Percentiles rank a stretch among this genome's conserved stretches.
Evolutionary conservation across 1,139 yeast species (phyloP).

Genomic region (Blastobotrys arbuscula): DNA sequence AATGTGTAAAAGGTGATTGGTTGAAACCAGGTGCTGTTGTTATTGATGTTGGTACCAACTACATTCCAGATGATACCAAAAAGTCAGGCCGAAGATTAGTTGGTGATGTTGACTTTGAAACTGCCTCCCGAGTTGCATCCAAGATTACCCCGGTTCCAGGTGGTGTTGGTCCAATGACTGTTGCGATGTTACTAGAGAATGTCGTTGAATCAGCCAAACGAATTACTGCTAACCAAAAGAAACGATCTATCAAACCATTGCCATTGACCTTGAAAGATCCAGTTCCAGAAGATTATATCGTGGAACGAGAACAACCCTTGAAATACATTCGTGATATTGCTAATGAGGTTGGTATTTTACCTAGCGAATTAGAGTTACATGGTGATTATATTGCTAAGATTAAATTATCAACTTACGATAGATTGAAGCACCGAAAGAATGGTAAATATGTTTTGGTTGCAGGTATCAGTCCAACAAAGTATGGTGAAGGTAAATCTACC

Average conservation of each 20-base stretch:
- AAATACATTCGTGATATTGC: slow-evolving; percentile 79
- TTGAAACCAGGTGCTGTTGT: slow-evolving; percentile 78
- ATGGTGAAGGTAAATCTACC: slow-evolving; percentile 97
- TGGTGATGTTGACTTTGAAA: slow-evolving; percentile 85
- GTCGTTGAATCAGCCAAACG: slow-evolving; percentile 76
- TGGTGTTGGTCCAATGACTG: slow-evolving; percentile 99
- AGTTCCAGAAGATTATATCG: slow-evolving; percentile 94
- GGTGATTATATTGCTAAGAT: slow-evolving; percentile 93
- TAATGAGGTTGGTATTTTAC: slow-evolving; percentile 72
- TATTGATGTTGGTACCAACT: slow-evolving; percentile 94
- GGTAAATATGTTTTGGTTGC: slow-evolving; percentile 93
- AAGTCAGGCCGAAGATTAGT: slow-evolving; percentile 83
- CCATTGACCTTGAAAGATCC: slow-evolving; percentile 65
- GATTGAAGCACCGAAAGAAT: slow-evolving; percentile 58
- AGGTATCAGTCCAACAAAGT: slow-evolving; percentile 97
- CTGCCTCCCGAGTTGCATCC: slow-evolving; percentile 61
- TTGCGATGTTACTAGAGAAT: slow-evolving; percentile 86
- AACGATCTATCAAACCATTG: slow-evolving; percentile 46
- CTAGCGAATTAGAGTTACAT: slow-evolving; percentile 79
- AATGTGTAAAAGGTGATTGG: slow-evolving; percentile 86
- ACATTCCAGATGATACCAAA: slow-evolving; percentile 65
- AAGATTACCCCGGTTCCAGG: slow-evolving; percentile 98
- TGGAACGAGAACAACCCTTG: slow-evolving; percentile 84
- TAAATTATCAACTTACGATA: slow-evolving; percentile 63
- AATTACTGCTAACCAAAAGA: slow-evolving; percentile 25